phyloP scores from a whole-genome alignment of 1,139 yeast genomes.

The Sugiyamaella grinbergsii region DNA sequence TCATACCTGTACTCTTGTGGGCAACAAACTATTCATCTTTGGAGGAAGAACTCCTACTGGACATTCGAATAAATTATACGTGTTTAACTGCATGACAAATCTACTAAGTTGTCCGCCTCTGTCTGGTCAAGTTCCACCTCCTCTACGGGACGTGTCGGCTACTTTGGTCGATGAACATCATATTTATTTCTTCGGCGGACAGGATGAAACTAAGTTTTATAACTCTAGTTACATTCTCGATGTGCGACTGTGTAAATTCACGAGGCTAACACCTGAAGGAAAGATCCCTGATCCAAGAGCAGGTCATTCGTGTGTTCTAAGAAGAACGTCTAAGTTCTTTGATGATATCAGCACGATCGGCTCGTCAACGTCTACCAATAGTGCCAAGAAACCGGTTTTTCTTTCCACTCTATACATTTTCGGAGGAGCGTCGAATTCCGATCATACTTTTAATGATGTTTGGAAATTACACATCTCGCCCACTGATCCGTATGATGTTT shows the following conservation, averaged over 20 bases:
- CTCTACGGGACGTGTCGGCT: slow-evolving; percentile 29
- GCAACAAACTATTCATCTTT: slow-evolving; percentile 28
- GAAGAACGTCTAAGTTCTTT: slow-evolving; percentile 1
- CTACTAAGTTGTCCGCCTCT: slow-evolving; percentile 25
- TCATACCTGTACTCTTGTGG: slow-evolving; percentile 28
- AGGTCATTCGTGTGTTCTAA: slow-evolving; percentile 31
- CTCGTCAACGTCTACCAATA: slow-evolving; percentile 8
- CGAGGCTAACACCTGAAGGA: slow-evolving; percentile 21
- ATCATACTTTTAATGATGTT: slow-evolving; percentile 28
- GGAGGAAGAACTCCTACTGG: slow-evolving; percentile 33
- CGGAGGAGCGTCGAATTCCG: slow-evolving; percentile 30
- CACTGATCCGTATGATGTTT: slow-evolving; percentile 17
- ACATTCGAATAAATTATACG: slow-evolving; percentile 27
- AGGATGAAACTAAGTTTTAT: slow-evolving; percentile 25
- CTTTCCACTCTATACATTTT: slow-evolving; percentile 28
- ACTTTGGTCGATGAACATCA: slow-evolving; percentile 21
- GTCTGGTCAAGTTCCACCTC: slow-evolving; percentile 29
- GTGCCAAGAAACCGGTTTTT: not conserved
- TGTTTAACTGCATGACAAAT: slow-evolving; percentile 32
- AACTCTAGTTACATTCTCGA: slow-evolving; percentile 30
- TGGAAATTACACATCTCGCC: slow-evolving; percentile 30
- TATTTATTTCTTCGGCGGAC: slow-evolving; percentile 34
- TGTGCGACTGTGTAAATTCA: slow-evolving; percentile 23
- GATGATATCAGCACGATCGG: slow-evolving; percentile 8
- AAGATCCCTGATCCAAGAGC: slow-evolving; percentile 27